Percentiles rank a stretch among this genome's conserved stretches.
Evolutionary conservation across 176 grass and related monocot species (phyloP).

Genomic region (Panicum miliaceum): DNA sequence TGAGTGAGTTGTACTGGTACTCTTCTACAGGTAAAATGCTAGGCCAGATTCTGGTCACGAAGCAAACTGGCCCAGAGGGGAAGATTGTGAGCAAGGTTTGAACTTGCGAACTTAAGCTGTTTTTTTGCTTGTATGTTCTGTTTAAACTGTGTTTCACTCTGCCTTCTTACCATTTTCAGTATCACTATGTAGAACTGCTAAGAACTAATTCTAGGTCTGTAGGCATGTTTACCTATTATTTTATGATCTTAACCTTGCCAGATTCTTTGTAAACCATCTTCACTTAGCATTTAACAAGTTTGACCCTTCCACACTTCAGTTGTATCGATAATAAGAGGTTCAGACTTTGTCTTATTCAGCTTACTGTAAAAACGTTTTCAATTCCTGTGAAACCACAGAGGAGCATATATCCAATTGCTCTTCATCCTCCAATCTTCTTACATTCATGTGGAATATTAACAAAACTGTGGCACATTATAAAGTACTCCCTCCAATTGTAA

Average conservation of each 20-base stretch:
- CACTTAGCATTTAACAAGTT: slow-evolving; percentile 6
- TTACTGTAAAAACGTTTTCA: not conserved
- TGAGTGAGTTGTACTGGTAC: slow-evolving; percentile 22
- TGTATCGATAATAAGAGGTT: slow-evolving; percentile 4
- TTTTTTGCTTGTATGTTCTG: slow-evolving; percentile 23
- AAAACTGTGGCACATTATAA: not conserved
- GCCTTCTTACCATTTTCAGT: slow-evolving; percentile 12
- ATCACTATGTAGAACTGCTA: not conserved
- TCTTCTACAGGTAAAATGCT: slow-evolving; percentile 93
- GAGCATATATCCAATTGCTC: not conserved
- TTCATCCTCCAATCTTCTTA: not conserved
- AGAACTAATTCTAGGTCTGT: not conserved
- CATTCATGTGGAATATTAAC: not conserved
- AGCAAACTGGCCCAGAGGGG: slow-evolving; percentile 92
- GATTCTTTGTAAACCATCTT: slow-evolving; percentile 10
- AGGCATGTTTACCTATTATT: not conserved
- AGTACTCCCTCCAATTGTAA: not conserved
- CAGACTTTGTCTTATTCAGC: not conserved
- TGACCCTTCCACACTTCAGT: not conserved
- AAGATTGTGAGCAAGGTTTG: slow-evolving; percentile 98
- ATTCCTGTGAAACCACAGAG: not conserved
- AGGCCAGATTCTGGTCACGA: slow-evolving; percentile 93
- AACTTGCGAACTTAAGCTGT: slow-evolving; percentile 3
- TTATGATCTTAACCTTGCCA: slow-evolving; percentile 19
- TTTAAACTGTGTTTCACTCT: slow-evolving; percentile 27